Evolutionary conservation across 176 grass and related monocot species (phyloP), one percentile per base, ranked within the genome.

Genomic region (Cocos nucifera): DNA sequence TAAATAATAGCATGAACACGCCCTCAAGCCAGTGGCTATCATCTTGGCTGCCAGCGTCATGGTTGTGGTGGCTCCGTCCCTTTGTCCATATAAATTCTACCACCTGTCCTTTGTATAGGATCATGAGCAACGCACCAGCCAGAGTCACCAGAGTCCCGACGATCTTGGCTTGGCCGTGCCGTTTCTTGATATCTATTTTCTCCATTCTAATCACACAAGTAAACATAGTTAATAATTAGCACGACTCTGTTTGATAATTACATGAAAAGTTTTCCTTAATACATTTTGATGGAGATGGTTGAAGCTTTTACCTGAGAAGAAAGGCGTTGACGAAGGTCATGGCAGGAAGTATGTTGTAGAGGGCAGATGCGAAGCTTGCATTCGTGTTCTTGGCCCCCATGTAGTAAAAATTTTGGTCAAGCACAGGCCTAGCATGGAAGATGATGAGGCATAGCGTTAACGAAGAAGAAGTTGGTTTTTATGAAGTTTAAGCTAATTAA

Each of bases 361-460:
- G 74, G 19, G 86, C 86, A 10, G 90, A 83, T 19, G 90, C 77
- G 78, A 95, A 95, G 30, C 86, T 89, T 49, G 90, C 90, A 22
- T 79, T 86, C 24, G 90, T 95, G 21, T 70, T 63, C n/a, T 79
- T 86, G 30, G 86, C 69, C 66, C 90, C 90, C 77, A 95, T 84
- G 58, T 95, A 95, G 80, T 89, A 82, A 55, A 95, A 95, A 53
- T 95, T 95, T 72, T 89, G 90, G 73, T 95, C 90, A 58, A 95
- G 86, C 27, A 95, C 90, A 16, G 90, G 90, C 77, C 90, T 95
- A 70, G 4, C 57, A 60, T 6, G 61, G 55, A 78, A 57, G 48
- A 50, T 12, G 16, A 30, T 30, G 28, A 30, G 10, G 20, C 18
- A 28, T 20, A 6, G 9, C 10, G 32, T 67, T n/a, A 49, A 54